Conservation (phyloP, 805 yeast genomes). For the Candida stauntonica region DNA sequence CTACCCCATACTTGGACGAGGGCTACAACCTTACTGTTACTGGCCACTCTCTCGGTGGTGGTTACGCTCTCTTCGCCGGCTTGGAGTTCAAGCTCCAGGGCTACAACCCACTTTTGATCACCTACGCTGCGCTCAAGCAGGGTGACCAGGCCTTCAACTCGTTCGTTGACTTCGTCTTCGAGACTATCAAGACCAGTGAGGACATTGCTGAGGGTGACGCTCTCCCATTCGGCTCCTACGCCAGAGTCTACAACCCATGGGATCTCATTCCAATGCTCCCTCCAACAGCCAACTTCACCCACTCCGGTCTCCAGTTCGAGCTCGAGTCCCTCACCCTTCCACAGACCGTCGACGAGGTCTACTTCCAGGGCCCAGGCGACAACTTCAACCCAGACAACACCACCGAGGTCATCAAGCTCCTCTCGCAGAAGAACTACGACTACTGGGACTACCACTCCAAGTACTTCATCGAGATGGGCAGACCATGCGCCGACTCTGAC, state of each 20-base stretch:
- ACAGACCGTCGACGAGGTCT: slow-evolving; percentile 17
- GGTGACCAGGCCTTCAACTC: slow-evolving; percentile 49
- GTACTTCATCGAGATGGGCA: slow-evolving; percentile 6
- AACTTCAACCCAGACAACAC: slow-evolving; percentile 7
- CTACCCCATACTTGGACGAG: slow-evolving; percentile 32
- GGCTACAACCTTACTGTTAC: slow-evolving; percentile 49
- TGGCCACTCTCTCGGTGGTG: slow-evolving; percentile 81
- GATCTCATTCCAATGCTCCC: slow-evolving; percentile 62
- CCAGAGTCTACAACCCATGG: slow-evolving; percentile 50
- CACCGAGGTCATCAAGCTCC: slow-evolving; percentile 1
- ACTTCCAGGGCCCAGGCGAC: slow-evolving; percentile 12
- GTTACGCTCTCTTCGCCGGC: slow-evolving; percentile 59
- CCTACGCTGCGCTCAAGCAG: slow-evolving; percentile 62
- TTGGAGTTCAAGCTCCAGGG: slow-evolving; percentile 57
- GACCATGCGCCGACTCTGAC: slow-evolving; percentile 1
- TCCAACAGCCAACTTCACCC: slow-evolving; percentile 36
- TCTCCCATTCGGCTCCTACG: slow-evolving; percentile 30
- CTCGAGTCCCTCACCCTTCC: slow-evolving; percentile 34
- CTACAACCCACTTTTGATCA: slow-evolving; percentile 47
- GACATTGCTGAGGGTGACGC: slow-evolving; percentile 30
- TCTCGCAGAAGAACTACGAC: slow-evolving; percentile 1
- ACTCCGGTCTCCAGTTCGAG: slow-evolving; percentile 31
- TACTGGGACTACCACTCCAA: slow-evolving; percentile 7
- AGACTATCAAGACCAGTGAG: slow-evolving; percentile 32
- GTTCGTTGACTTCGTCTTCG: slow-evolving; percentile 50